Percentiles rank a stretch among this genome's conserved stretches.
These are phyloP conservation scores for Aspergillus neoniger DNA, from an alignment of 2,329 filamentous ascomycete species.

Conservation along the genomic window DNA sequence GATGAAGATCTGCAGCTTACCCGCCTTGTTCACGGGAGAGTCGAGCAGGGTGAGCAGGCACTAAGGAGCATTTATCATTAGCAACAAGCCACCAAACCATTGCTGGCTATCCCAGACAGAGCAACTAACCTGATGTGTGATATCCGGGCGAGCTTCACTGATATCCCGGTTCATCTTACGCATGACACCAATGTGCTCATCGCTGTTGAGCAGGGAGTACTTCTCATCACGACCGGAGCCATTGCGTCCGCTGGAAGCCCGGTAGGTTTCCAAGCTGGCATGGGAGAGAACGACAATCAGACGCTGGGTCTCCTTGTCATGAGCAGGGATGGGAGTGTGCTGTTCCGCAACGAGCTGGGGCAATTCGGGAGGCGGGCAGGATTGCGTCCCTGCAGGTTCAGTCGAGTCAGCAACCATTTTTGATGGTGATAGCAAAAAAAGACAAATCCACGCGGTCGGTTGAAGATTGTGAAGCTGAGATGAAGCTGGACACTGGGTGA, in stretches of 20 bases:
- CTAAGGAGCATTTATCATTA: slow-evolving; percentile 53
- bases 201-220: slow-evolving; percentile 95
- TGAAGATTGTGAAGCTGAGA: not conserved
- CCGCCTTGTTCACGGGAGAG: slow-evolving; percentile 97
- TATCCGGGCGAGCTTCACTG: slow-evolving; percentile 94
- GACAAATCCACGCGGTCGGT: slow-evolving; percentile 1
- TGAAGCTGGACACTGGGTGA: not conserved
- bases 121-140: slow-evolving; percentile 86
- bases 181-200: slow-evolving; percentile 99
- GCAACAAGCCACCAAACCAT: not conserved
- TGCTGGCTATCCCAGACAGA: not conserved
- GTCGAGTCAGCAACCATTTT: slow-evolving; percentile 31
- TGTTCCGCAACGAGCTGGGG: slow-evolving; percentile 94
- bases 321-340: slow-evolving; percentile 76
- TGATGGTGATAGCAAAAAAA: not conserved
- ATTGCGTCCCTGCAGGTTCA: slow-evolving; percentile 73
- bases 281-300: slow-evolving; percentile 96
- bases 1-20: slow-evolving; percentile 96
- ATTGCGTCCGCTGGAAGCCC: slow-evolving; percentile 71
- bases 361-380: slow-evolving; percentile 85
- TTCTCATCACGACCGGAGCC: slow-evolving; percentile 79
- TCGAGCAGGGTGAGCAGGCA: slow-evolving; percentile 96
- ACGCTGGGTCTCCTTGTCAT: slow-evolving; percentile 86
- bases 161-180: slow-evolving; percentile 99
- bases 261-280: slow-evolving; percentile 96